Evolutionary conservation across 441 rosid genomes (phyloP), one percentile per base, ranked within the genome.

Genomic region (Isatis lusitanica): DNA sequence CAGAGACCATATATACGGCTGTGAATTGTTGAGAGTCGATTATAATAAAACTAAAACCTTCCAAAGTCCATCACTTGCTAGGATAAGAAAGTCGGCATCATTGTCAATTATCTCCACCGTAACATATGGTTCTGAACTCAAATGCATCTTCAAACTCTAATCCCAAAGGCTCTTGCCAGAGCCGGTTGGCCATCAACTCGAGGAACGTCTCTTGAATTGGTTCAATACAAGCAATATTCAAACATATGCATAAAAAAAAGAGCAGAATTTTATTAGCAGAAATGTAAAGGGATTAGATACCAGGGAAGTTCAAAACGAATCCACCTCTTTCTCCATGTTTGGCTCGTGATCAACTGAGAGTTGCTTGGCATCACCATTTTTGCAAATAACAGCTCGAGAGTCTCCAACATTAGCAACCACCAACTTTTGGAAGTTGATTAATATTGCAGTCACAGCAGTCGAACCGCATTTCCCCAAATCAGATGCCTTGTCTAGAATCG

Each of bases 31-130:
- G 31, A 66, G 30, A 53, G 65, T 28, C 51, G 35, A 63, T 61
- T 33, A 10, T 31, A 17, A 56, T 13, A 56, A 31, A 53, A 65
- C 67, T 15, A 18, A 30, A 28, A 92, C 98, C 96, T 89, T 90
- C 97, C 99, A 92, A 16, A 94, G 74, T 6, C 99, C 97, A 74
- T 94, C 97, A 75, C 99, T 94, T 9, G 97, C 97, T 77, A 94
- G 71, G 77, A 94, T 85, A 39, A 89, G 80, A 53, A 70, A 89
- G 35, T 92, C 91, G 1, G 88, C 82, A 59, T 80, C 91, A 68
- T 87, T 85, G 16, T 77, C 85, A 15, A 94, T 74, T 36, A 48
- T 57, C 70, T 92, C 91, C 60, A 84, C 74, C 0, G 76, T 60
- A 30, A 90, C 86, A 68, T 92, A 79, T 15, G 98, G 98, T 68